Evolutionary conservation across 139 green algal genomes (phyloP).

Genomic region (Haematococcus lacustris): DNA sequence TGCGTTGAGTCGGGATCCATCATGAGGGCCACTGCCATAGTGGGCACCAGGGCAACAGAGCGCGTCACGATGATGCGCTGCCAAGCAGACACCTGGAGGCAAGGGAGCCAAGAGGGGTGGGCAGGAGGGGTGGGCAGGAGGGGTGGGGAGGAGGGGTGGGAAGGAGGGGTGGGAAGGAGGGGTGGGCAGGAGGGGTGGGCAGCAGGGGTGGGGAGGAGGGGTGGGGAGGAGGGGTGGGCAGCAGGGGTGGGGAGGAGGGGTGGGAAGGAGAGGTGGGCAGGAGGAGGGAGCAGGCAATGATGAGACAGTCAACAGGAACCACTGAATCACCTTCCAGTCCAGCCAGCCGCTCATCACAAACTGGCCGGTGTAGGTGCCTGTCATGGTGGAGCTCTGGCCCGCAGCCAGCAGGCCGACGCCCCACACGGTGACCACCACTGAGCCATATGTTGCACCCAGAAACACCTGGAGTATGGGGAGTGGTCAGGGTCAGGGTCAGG

Average conservation of each 20-base stretch:
- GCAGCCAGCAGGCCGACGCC: constrained; percentile 25
- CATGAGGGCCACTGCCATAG: constrained; percentile 39
- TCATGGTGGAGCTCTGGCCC: constrained; percentile 71
- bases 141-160: too few species aligned
- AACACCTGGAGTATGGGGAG: constrained; percentile 22
- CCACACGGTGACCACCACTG: constrained; percentile 30
- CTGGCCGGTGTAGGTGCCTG: constrained; percentile 74
- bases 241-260: too few species aligned
- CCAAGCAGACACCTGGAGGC: constrained; percentile 33
- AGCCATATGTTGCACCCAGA: constrained; percentile 43
- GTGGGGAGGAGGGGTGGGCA: too few species aligned
- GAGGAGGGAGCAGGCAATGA: too few species aligned
- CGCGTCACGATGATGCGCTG: constrained; percentile 43
- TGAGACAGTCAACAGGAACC: too few species aligned
- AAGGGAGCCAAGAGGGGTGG: too few species aligned
- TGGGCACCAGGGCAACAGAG: constrained; percentile 47
- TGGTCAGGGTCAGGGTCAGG: too few species aligned
- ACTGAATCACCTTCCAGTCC: constrained; percentile 15
- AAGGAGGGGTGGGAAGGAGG: too few species aligned
- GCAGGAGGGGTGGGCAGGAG: too few species aligned
- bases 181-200: too few species aligned
- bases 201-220: too few species aligned
- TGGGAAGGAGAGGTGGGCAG: too few species aligned
- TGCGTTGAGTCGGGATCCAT: constrained; percentile 5
- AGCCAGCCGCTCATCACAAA: constrained; percentile 62